Base-by-base conservation (phyloP, 179 eudicot species). In the Gypsophila paniculata region DNA sequence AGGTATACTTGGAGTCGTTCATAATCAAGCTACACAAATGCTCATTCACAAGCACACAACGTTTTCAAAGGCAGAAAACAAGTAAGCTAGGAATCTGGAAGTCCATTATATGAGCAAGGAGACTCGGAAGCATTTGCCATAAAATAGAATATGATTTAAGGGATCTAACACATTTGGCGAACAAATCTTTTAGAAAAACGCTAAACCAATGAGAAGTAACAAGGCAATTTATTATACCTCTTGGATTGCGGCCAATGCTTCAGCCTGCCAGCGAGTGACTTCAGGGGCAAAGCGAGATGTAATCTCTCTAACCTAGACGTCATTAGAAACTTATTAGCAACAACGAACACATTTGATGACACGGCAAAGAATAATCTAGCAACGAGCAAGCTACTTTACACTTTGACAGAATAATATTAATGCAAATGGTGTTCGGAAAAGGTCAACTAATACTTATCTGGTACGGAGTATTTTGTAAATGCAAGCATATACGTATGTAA, bases 181-280 rank as follows among this genome's bases (percentile, higher is more conserved):
- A 13, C 44, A 4, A 29, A 64, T 64, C 48, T 8, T 36, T 23
- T 64, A 65, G 34, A 17, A 1, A 22, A 46, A 44, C 4, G n/a
- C n/a, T 2, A 44, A 21, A 21, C 13, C 11, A 22, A 5, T 22
- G 52, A 46, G 13, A 67, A 26, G 38, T 23, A 17, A 46, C 29
- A 21, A 34, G 52, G 51, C 13, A 67, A 17, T 26, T 14, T 7
- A 67, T 29, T 46, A 53, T 32, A 89, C 96, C 87, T 87, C 87
- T 75, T 85, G 91, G 63, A 89, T 54, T 17, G 91, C 91, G 58
- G 77, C 34, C 48, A 89, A 53, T 34, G 89, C 94, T 82, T 89
- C 91, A 74, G 87, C 89, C 67, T 79, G 76, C 91, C 94, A 89
- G 68, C 91, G 85, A 29, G 21, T 63, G 67, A 89, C 57, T 11